A percentile compares a stretch with the other conserved stretches of the same genome.
phyloP scores from a whole-genome alignment of 2,329 filamentous ascomycete species.

The Lasiodiplodia theobromae region DNA sequence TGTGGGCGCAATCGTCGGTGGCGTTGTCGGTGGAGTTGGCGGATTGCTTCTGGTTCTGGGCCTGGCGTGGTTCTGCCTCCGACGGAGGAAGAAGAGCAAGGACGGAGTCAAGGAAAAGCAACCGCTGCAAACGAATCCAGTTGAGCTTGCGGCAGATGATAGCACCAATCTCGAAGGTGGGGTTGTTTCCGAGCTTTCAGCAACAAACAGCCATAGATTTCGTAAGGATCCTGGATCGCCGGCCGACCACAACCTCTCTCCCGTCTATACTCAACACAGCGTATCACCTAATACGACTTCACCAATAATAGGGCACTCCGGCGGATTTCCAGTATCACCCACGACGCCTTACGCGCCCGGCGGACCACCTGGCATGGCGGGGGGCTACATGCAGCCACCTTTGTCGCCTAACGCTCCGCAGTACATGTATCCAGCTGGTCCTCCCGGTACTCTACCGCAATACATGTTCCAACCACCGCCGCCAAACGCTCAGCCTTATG shows the following conservation, averaged over 20 bases:
- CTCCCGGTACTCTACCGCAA: slow-evolving; percentile 32
- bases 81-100: slow-evolving; percentile 45
- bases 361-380: slow-evolving; percentile 4
- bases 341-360: slow-evolving; percentile 23
- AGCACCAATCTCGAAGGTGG: slow-evolving; percentile 11
- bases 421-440: slow-evolving; percentile 30
- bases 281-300: slow-evolving; percentile 6
- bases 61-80: slow-evolving; percentile 46
- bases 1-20: slow-evolving; percentile 49
- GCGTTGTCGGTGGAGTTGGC: slow-evolving; percentile 48
- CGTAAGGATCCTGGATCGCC: slow-evolving; percentile 13
- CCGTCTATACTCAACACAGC: slow-evolving; percentile 31
- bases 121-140: slow-evolving; percentile 39
- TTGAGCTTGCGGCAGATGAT: slow-evolving; percentile 37
- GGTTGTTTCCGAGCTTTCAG: slow-evolving; percentile 33
- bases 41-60: slow-evolving; percentile 42
- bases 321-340: slow-evolving; percentile 20
- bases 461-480: slow-evolving; percentile 33
- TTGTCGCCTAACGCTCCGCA: slow-evolving; percentile 20
- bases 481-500: slow-evolving; percentile 36
- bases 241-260: background rate
- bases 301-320: slow-evolving; percentile 2
- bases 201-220: slow-evolving; percentile 34
- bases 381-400: slow-evolving; percentile 22
- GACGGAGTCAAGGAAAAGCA: slow-evolving; percentile 31